Evolutionary conservation across 768 basidiomycete genomes (phyloP), one percentile per base, ranked within the genome.

Genomic region (Boletus bicolor): DNA sequence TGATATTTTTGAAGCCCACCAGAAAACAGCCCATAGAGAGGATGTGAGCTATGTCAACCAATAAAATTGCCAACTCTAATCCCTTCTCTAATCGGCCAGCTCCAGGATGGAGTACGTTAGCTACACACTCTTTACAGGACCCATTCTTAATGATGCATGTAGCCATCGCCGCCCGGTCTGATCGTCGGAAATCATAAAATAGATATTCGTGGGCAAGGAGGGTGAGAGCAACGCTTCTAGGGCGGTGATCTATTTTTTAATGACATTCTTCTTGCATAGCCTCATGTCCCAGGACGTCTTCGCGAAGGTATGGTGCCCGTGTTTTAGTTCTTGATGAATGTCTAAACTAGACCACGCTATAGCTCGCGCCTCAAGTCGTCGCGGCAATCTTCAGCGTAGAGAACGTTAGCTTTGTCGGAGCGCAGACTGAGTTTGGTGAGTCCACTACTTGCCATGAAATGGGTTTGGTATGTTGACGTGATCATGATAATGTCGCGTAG

Each of bases 311-410:
- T 49, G 49, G 17, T 41, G 7, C 11, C 44, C 10, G 17, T 26
- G 21, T 28, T 34, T 56, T 2, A 7, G 45, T 30, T 49, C 5
- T 43, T 6, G 39, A 48, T 4, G n/a, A 38, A 43, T 70, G 68
- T 35, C 57, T 75, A 12, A 35, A 26, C 30, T 10, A 12, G 19
- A 38, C 8, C 15, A 9, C 4, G 6, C 43, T 42, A 21, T 12
- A 82, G 80, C 75, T 78, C 30, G 76, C 76, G 4, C 75, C 80
- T 28, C 66, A 67, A 30, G 71, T 81, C 24, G 60, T 85, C 21
- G 69, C 73, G 2, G 71, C 68, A 7, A 75, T 86, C 41, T 76
- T 84, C 54, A 69, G 68, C 34, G 67, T 81, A 54, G 74, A 76
- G 49, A 64, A 74, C 21, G 45, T 84, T 14, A 0, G 17, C 10